These are phyloP conservation scores for Hippophae rhamnoides DNA, from an alignment of 306 rosid species.

Conservation along the genomic window DNA sequence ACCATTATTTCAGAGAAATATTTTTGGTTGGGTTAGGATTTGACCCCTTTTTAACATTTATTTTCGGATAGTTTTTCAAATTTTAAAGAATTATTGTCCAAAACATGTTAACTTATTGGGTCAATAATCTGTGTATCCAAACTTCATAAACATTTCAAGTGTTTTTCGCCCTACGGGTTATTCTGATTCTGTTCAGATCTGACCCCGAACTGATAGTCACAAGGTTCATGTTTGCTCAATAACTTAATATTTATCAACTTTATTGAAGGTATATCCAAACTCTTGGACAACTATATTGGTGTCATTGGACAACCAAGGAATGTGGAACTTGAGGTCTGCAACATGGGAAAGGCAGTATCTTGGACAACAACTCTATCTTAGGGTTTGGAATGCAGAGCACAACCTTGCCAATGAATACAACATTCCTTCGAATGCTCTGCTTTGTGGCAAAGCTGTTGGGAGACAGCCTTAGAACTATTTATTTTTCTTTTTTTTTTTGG, in stretches of 20 bases:
- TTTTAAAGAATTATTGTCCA: no score
- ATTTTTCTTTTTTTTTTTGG: slow-evolving; percentile 1
- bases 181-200: no score
- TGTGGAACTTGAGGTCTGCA: slow-evolving; percentile 96
- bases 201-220: no score
- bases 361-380: slow-evolving; percentile 79
- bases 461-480: slow-evolving; percentile 23
- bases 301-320: slow-evolving; percentile 91
- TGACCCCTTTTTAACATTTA: no score
- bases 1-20: no score
- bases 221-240: no score
- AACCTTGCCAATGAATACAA: slow-evolving; percentile 69
- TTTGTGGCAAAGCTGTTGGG: slow-evolving; percentile 82
- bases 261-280: slow-evolving; percentile 70
- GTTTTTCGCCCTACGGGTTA: no score
- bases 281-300: slow-evolving; percentile 81
- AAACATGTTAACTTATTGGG: no score
- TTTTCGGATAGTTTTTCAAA: no score
- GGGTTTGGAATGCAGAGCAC: slow-evolving; percentile 62
- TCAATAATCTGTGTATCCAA: no score
- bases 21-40: no score
- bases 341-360: slow-evolving; percentile 89
- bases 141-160: no score
- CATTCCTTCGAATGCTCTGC: slow-evolving; percentile 64
- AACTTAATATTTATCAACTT: background rate